A percentile compares a stretch with the other conserved stretches of the same genome.
Evolutionary conservation across 163 green algal genomes (phyloP).

Genomic region (Prototheca wickerhamii): DNA sequence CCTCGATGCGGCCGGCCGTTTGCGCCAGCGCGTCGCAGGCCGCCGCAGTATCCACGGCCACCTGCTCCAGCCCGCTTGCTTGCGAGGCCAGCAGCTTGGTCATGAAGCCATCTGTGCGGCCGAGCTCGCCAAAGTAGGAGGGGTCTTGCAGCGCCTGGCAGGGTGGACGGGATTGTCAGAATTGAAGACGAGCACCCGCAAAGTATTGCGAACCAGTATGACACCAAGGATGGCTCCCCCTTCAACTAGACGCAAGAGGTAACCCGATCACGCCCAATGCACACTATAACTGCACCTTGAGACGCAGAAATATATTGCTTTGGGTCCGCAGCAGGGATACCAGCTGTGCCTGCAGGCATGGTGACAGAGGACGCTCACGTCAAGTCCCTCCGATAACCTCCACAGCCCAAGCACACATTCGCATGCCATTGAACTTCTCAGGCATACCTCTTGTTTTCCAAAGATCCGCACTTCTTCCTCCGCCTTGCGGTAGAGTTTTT

Average conservation of each 20-base stretch:
- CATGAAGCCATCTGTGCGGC: too few relatives aligned
- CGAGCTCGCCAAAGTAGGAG: too few relatives aligned
- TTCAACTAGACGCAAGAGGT: constrained; percentile 1
- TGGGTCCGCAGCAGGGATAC: constrained; percentile 19
- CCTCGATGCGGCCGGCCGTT: not conserved
- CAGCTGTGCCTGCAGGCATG: constrained; percentile 5
- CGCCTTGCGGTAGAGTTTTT: not conserved
- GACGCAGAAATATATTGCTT: constrained; percentile 9
- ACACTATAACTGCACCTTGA: constrained; percentile 12
- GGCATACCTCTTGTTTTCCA: not conserved
- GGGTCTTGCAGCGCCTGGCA: too few relatives aligned
- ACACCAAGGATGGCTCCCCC: too few relatives aligned
- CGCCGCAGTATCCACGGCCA: not conserved
- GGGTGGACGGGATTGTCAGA: too few relatives aligned
- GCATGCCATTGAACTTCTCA: too few relatives aligned
- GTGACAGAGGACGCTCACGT: not conserved
- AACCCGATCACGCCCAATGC: constrained; percentile 6
- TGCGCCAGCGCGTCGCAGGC: not conserved
- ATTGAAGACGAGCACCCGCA: too few relatives aligned
- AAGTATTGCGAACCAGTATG: too few relatives aligned
- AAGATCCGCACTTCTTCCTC: not conserved
- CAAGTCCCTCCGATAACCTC: not conserved
- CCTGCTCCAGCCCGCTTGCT: not conserved
- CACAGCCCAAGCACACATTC: too few relatives aligned
- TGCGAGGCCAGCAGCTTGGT: too few relatives aligned